Evolutionary conservation across 345 rosid genomes (phyloP).

Genomic region (Syzygium oleosum): DNA sequence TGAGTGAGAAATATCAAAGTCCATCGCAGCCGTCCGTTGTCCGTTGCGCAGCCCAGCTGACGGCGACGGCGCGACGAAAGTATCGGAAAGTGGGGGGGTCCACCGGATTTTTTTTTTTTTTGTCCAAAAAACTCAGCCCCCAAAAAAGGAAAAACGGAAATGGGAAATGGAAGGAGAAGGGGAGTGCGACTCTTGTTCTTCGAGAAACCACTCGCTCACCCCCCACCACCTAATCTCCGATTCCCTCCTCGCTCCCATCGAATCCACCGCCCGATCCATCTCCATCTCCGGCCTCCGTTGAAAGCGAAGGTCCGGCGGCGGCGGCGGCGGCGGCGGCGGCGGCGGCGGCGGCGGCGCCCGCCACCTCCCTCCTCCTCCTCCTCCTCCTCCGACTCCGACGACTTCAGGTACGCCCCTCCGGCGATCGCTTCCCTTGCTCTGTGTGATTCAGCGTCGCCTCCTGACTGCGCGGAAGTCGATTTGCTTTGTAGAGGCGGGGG

Average conservation of each 20-base stretch:
- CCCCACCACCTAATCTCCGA: not conserved
- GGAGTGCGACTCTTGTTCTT: not conserved
- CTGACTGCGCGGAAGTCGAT: not conserved
- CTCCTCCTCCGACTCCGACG: not conserved
- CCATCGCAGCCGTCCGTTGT: not conserved
- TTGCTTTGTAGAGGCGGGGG: not conserved
- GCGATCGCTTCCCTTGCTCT: not conserved
- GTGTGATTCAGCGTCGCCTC: not conserved
- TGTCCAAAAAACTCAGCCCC: too few species aligned
- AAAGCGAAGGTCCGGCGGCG: not conserved
- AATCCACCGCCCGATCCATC: too few species aligned
- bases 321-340: not conserved
- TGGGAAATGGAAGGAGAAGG: not conserved
- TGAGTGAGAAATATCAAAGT: not conserved
- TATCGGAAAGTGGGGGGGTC: not conserved
- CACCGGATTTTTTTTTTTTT: not conserved
- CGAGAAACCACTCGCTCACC: not conserved
- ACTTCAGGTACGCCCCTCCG: not conserved
- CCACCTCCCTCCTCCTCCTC: too few species aligned
- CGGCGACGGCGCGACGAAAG: not conserved
- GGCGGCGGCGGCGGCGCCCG: not conserved
- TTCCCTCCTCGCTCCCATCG: not conserved
- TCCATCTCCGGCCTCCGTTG: not conserved
- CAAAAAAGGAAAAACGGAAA: not conserved
- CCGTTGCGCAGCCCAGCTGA: not conserved